Conservation (phyloP, 441 rosid species). For the Lepidium campestre region DNA sequence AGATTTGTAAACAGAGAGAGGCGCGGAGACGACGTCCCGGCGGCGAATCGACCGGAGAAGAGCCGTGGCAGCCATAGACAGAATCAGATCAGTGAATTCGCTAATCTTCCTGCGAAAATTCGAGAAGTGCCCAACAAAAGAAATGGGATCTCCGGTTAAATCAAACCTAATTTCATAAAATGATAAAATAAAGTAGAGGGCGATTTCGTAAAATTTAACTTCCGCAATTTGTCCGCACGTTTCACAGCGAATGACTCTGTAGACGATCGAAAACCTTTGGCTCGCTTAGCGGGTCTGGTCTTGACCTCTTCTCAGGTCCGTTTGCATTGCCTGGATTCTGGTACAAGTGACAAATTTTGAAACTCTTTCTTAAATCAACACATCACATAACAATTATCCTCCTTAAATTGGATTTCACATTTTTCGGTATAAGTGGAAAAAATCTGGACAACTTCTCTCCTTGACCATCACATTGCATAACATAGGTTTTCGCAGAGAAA, state of each 20-base stretch:
- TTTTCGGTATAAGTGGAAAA: not conserved
- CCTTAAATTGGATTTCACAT: not conserved
- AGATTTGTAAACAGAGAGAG: slow-evolving; percentile 54
- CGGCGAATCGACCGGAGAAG: slow-evolving; percentile 66
- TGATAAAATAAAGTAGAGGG: not conserved
- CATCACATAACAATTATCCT: too few species aligned
- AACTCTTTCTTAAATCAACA: too few species aligned
- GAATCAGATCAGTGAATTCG: not conserved
- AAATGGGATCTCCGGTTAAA: slow-evolving; percentile 19
- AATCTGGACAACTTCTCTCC: not conserved
- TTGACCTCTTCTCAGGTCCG: not conserved
- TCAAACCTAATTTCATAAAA: not conserved
- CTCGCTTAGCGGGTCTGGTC: not conserved
- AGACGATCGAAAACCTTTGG: not conserved
- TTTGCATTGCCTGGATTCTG: too few species aligned
- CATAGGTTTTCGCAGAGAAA: not conserved
- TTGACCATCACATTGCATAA: slow-evolving; percentile 4
- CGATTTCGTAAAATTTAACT: not conserved
- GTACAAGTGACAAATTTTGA: too few species aligned
- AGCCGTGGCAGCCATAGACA: slow-evolving; percentile 61
- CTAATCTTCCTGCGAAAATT: not conserved
- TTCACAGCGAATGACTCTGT: not conserved
- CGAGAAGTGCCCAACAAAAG: not conserved
- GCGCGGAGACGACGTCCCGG: slow-evolving; percentile 54
- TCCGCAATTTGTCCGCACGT: slow-evolving; percentile 2